Conservation (phyloP, 768 basidiomycete species). For the Boletus bicolor region DNA sequence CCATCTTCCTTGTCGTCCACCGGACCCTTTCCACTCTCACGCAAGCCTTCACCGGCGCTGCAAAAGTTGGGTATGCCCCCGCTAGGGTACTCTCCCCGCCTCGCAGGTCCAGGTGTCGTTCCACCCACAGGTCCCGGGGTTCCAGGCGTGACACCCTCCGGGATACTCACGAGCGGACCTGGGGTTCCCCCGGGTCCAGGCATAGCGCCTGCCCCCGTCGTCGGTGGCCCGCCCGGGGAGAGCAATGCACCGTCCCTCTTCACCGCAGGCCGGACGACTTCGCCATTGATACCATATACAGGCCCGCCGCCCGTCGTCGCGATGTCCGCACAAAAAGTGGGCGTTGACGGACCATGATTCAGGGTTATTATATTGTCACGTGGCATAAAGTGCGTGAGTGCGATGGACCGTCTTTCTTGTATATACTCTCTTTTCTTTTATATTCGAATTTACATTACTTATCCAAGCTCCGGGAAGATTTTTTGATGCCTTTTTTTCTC, state of each 20-base stretch:
- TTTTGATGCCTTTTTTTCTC: slow-evolving; percentile 1
- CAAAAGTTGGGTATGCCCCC: slow-evolving; percentile 28
- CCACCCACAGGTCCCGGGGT: slow-evolving; percentile 28
- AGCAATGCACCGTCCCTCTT: slow-evolving; percentile 10
- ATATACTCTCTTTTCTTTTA: background rate
- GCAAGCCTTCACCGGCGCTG: slow-evolving; percentile 27
- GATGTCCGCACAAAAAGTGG: slow-evolving; percentile 17
- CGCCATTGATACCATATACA: slow-evolving; percentile 25
- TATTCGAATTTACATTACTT: background rate
- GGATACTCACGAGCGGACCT: slow-evolving; percentile 30
- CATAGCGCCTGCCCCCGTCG: slow-evolving; percentile 21
- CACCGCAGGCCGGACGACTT: slow-evolving; percentile 15
- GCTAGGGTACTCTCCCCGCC: slow-evolving; percentile 28
- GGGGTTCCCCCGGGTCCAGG: slow-evolving; percentile 29
- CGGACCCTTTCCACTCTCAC: slow-evolving; percentile 20
- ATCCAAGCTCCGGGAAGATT: background rate
- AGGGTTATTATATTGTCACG: background rate
- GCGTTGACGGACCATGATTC: slow-evolving; percentile 19
- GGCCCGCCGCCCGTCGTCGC: slow-evolving; percentile 2
- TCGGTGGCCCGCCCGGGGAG: slow-evolving; percentile 11
- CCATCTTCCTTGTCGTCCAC: slow-evolving; percentile 16
- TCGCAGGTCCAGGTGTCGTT: slow-evolving; percentile 30
- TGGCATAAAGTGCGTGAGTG: background rate
- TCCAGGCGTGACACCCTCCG: slow-evolving; percentile 23
- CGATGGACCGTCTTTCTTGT: background rate